Evolutionary conservation across 768 basidiomycete species (phyloP).

Genomic region (Chalciporus chontae): DNA sequence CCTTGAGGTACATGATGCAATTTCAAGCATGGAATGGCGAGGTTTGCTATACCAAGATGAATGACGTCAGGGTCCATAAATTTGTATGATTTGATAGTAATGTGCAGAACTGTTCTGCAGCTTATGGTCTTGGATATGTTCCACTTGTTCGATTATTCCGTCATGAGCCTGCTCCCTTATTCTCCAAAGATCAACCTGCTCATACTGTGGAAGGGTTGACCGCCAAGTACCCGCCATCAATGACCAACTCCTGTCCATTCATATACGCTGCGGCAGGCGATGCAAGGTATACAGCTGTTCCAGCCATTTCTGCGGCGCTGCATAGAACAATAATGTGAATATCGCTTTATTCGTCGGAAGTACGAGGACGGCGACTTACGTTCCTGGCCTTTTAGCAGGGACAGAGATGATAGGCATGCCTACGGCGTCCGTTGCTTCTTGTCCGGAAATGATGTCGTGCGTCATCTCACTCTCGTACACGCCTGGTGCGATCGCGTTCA

Average conservation of each 20-base stretch:
- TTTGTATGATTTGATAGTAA: too few species aligned
- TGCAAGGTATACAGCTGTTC: slow-evolving; percentile 71
- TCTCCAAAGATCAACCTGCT: slow-evolving; percentile 2
- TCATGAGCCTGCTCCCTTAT: not conserved
- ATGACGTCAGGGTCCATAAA: too few species aligned
- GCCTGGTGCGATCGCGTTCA: slow-evolving; percentile 74
- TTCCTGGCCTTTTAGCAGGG: slow-evolving; percentile 61
- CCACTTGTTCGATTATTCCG: not conserved
- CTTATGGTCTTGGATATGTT: too few species aligned
- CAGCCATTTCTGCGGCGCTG: slow-evolving; percentile 73
- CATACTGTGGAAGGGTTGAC: slow-evolving; percentile 62
- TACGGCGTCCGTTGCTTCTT: slow-evolving; percentile 47
- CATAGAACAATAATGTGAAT: slow-evolving; percentile 4
- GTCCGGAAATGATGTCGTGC: slow-evolving; percentile 41
- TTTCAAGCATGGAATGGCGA: too few species aligned
- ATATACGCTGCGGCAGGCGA: slow-evolving; percentile 71
- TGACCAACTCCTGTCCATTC: slow-evolving; percentile 73
- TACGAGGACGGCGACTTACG: slow-evolving; percentile 43
- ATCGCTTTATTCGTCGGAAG: not conserved
- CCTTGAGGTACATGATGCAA: too few species aligned
- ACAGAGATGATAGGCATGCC: slow-evolving; percentile 59
- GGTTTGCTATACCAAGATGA: too few species aligned
- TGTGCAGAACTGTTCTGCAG: too few species aligned
- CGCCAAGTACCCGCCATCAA: slow-evolving; percentile 72
- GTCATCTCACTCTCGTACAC: slow-evolving; percentile 80